Base-by-base conservation (phyloP, 495 filamentous ascomycete genomes). In the Penicillium maclennaniae region DNA sequence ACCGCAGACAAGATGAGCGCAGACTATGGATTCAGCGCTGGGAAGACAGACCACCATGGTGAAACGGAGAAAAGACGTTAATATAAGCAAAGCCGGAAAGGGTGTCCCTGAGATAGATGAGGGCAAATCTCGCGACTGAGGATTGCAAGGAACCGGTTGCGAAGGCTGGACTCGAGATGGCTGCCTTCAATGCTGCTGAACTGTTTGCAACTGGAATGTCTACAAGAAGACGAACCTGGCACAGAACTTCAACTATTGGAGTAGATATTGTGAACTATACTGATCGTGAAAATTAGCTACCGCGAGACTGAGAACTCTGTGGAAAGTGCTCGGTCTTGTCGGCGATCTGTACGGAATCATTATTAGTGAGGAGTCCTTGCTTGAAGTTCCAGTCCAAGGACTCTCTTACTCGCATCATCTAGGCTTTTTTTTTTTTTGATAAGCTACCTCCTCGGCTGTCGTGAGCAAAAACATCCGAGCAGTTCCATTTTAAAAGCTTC, bases 221-320 rank as follows among this genome's bases (percentile, higher is more conserved):
- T 6, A 4, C 21, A 14, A 21, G 1, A n/a, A 40, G 8, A 40
- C n/a, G 16, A 2, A 2, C 23, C 5, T 21, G 17, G 21, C 4
- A 21, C 16, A 16, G 34, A 6, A 41, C 21, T 17, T 40, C 49
- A 9, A 55, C 16, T 1, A 15, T 4, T 26, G 5, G 7, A 25
- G 7, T 25, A 17, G 77, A 76, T 53, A 55, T 77, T 14, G 68
- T 79, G 61, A 78, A 74, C 50, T 69, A 70, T 53, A 63, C 76
- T 25, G 74, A 79, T 54, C 65, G 72, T 37, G 75, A 75, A 53
- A 79, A 78, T 37, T 74, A 56, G 71, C 75, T 1, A 66, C 73
- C 15, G 78, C 77, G 0, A 62, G 64, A 44, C 50, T 79, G 23
- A 69, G 70, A 31, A 70, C 72, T 21, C 56, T 80, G 8, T 61